Conservation (phyloP, 192 early-diverging fungal genomes). For the Funneliformis geosporum region DNA sequence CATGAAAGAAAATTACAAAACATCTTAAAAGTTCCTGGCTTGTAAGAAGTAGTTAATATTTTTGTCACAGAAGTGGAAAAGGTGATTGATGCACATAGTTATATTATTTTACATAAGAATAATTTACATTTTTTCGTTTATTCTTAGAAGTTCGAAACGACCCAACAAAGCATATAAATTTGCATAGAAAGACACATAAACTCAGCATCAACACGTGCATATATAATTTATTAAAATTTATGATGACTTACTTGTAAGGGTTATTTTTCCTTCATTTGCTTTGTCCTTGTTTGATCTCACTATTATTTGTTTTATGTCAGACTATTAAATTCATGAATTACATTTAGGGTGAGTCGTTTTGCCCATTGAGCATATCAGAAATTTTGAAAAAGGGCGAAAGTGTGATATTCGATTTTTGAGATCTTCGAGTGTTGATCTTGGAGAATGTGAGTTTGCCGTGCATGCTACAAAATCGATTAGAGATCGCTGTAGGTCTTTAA, state of each 20-base stretch:
- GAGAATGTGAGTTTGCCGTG: constrained; percentile 19
- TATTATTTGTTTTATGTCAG: neutral
- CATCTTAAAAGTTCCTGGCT: constrained; percentile 15
- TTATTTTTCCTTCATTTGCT: neutral
- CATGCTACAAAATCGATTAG: neutral
- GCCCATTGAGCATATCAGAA: neutral
- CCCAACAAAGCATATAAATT: neutral
- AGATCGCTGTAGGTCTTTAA: constrained; percentile 9
- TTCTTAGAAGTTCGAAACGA: neutral
- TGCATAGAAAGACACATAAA: neutral
- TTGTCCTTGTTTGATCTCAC: neutral
- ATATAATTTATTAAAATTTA: neutral
- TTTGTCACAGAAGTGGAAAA: constrained; percentile 25
- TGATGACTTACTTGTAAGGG: neutral
- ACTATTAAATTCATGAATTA: neutral
- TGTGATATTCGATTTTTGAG: neutral
- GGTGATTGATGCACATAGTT: neutral
- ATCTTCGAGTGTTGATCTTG: neutral
- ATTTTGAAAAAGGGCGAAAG: neutral
- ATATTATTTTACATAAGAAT: neutral
- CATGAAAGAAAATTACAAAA: constrained; percentile 16
- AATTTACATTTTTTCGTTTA: neutral
- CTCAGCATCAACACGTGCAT: neutral
- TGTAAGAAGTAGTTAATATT: constrained; percentile 11
- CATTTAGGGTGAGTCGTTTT: neutral